These are phyloP conservation scores for Claviceps quebecensis DNA, from an alignment of 2,329 filamentous ascomycete genomes.

Conservation along the genomic window DNA sequence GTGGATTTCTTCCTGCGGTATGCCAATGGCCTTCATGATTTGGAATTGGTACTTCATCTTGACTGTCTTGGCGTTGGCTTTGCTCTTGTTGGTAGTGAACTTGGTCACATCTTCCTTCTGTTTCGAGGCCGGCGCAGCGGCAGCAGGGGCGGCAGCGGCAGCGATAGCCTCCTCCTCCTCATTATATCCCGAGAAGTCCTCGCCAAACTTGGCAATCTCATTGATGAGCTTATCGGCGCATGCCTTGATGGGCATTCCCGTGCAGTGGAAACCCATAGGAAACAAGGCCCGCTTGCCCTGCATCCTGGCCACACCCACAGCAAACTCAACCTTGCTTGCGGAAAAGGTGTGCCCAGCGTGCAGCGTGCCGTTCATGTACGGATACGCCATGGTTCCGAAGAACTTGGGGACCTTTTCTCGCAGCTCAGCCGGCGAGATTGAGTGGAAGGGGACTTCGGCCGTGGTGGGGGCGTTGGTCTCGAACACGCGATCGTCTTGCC, in stretches of 20 bases:
- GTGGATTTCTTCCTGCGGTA: conserved; percentile 79
- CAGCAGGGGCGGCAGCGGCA: conserved; percentile 35
- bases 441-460: conserved; percentile 60
- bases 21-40: conserved; percentile 85
- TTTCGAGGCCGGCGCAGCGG: conserved; percentile 35
- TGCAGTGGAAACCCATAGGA: conserved; percentile 83
- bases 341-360: conserved; percentile 92
- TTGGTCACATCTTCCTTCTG: conserved; percentile 78
- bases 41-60: conserved; percentile 95
- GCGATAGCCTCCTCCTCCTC: conserved; percentile 36
- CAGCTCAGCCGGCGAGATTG: conserved; percentile 59
- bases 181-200: conserved; percentile 67
- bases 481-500: conserved; percentile 47
- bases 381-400: conserved; percentile 48
- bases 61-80: conserved; percentile 76
- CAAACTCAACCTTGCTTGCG: conserved; percentile 85
- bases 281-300: conserved; percentile 77
- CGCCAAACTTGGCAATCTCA: conserved; percentile 79
- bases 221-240: conserved; percentile 88
- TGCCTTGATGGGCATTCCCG: conserved; percentile 96
- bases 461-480: conserved; percentile 72
- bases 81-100: conserved; percentile 85
- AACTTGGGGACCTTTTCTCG: conserved; percentile 79
- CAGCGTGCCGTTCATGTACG: conserved; percentile 74
- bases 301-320: conserved; percentile 75